A percentile compares a stretch with the other conserved stretches of the same genome.
phyloP scores from a whole-genome alignment of 1,139 yeast species.

The Pichia sp. region DNA sequence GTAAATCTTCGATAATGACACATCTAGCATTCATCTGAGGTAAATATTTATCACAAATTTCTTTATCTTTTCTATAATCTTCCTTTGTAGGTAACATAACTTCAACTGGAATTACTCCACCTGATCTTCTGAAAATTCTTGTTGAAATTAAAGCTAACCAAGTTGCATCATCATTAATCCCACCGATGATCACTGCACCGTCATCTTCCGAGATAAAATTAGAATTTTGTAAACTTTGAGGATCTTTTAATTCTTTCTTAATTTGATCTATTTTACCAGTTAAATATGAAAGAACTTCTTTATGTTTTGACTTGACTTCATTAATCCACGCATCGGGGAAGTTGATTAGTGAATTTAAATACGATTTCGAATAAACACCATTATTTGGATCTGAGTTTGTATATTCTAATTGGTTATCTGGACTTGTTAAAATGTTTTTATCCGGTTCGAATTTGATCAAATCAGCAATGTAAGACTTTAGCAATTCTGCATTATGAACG shows the following conservation, averaged over 20 bases:
- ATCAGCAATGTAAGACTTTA: conserved; percentile 1
- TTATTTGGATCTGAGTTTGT: neutral
- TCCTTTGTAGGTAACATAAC: conserved; percentile 48
- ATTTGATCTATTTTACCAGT: neutral
- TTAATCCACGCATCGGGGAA: conserved; percentile 7
- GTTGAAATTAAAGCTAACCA: conserved; percentile 50
- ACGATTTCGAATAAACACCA: neutral
- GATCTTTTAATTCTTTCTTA: neutral
- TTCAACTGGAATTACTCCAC: conserved; percentile 54
- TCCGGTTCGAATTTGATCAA: neutral
- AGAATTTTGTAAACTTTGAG: neutral
- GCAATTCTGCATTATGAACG: neutral
- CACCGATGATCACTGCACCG: conserved; percentile 62
- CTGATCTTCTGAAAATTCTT: conserved; percentile 45
- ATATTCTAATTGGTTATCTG: conserved; percentile 8
- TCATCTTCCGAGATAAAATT: conserved; percentile 19
- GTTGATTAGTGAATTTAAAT: conserved; percentile 1
- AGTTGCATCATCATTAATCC: conserved; percentile 45
- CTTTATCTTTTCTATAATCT: conserved; percentile 40
- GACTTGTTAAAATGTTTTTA: neutral
- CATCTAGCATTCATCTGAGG: conserved; percentile 47
- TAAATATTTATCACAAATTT: conserved; percentile 41
- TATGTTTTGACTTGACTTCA: conserved; percentile 7
- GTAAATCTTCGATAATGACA: conserved; percentile 28
- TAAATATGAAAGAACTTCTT: neutral